A percentile compares a stretch with the other conserved stretches of the same genome.
Conservation (phyloP, 1,284 basidiomycete species). For the Apiotrichum siamense region DNA sequence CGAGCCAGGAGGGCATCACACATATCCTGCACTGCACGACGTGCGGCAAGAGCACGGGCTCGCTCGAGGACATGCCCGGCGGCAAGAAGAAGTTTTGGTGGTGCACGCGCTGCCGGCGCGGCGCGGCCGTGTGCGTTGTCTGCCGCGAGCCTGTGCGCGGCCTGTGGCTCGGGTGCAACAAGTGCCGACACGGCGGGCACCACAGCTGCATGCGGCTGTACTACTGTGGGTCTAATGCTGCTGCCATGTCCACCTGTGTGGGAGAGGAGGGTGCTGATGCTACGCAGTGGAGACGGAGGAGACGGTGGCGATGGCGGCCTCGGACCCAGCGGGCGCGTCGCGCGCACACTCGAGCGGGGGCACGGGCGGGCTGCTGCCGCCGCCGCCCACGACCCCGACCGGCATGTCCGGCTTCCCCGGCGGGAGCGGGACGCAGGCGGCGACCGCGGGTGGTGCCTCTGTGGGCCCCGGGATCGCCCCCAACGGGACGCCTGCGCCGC, state of each 20-base stretch:
- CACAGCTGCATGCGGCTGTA: conserved; percentile 35
- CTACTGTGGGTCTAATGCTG: conserved; percentile 23
- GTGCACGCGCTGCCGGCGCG: conserved; percentile 32
- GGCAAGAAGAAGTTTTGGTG: conserved; percentile 38
- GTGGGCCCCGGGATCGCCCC: neutral
- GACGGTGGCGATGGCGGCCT: neutral
- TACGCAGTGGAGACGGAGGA: conserved; percentile 7
- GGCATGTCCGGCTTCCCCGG: neutral
- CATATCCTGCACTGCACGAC: conserved; percentile 30
- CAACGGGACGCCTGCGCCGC: too few species aligned
- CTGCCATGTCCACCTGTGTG: conserved; percentile 4
- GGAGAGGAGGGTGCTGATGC: neutral
- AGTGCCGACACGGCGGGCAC: conserved; percentile 42
- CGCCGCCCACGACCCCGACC: neutral
- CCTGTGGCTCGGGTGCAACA: conserved; percentile 36
- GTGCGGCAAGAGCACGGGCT: conserved; percentile 38
- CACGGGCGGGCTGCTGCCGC: neutral
- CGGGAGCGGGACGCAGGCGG: too few species aligned
- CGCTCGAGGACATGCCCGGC: conserved; percentile 35
- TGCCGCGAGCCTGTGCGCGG: conserved; percentile 36
- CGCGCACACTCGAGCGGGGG: neutral
- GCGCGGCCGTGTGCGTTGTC: conserved; percentile 31
- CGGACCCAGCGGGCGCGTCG: neutral
- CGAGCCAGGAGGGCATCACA: conserved; percentile 34
- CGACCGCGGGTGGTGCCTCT: neutral